phyloP scores from a whole-genome alignment of 768 basidiomycete species.

The Phlebiopsis gigantea region DNA sequence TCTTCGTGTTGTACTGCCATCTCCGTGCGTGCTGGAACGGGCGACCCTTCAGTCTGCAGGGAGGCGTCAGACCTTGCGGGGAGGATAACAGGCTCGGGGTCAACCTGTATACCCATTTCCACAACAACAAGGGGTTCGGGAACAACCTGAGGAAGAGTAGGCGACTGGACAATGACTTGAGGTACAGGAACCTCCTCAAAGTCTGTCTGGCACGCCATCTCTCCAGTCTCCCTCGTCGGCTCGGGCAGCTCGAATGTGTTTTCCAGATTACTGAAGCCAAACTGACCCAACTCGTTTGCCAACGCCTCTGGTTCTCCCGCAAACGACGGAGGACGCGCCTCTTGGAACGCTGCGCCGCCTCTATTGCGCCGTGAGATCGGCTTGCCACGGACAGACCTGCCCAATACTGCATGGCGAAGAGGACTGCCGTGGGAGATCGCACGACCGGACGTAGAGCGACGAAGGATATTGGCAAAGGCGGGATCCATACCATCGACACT shows the following conservation, averaged over 20 bases:
- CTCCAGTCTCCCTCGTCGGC: slow-evolving; percentile 40
- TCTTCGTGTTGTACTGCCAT: slow-evolving; percentile 45
- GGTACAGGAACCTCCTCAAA: slow-evolving; percentile 33
- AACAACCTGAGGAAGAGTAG: slow-evolving; percentile 18
- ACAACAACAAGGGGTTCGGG: slow-evolving; percentile 24
- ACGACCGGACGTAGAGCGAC: slow-evolving; percentile 41
- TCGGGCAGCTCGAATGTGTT: slow-evolving; percentile 31
- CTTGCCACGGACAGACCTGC: slow-evolving; percentile 43
- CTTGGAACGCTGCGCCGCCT: slow-evolving; percentile 66
- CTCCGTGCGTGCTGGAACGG: slow-evolving; percentile 32
- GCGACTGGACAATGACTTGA: slow-evolving; percentile 16
- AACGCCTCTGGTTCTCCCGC: slow-evolving; percentile 71
- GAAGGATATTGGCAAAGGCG: slow-evolving; percentile 72
- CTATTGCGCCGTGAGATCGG: slow-evolving; percentile 48
- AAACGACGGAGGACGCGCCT: slow-evolving; percentile 64
- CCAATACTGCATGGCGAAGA: slow-evolving; percentile 52
- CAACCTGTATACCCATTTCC: slow-evolving; percentile 31
- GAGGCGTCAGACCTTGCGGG: slow-evolving; percentile 21
- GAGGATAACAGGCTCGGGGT: slow-evolving; percentile 20
- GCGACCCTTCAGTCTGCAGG: slow-evolving; percentile 28
- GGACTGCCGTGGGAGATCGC: slow-evolving; percentile 50
- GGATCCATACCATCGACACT: slow-evolving; percentile 89
- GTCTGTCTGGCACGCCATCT: slow-evolving; percentile 67
- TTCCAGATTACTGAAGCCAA: slow-evolving; percentile 41
- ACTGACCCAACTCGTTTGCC: slow-evolving; percentile 45